Evolutionary conservation across 1,284 basidiomycete species (phyloP).

Genomic region (Cutaneotrichosporon spelunceum): DNA sequence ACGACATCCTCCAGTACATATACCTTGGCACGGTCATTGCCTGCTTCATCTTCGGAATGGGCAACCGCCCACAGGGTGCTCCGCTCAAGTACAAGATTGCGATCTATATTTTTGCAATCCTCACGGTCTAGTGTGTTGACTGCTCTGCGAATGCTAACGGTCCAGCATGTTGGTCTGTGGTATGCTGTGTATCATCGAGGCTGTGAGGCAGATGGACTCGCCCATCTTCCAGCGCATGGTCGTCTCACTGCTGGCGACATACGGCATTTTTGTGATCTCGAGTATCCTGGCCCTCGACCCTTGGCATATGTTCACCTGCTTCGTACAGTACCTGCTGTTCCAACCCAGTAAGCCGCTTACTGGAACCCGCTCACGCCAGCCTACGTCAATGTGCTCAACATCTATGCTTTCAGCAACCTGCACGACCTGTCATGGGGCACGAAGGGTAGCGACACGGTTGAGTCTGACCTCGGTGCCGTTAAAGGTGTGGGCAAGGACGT

Average conservation of each 20-base stretch:
- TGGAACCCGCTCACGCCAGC: constrained; percentile 15
- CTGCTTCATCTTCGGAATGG: constrained; percentile 93
- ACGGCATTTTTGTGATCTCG: constrained; percentile 75
- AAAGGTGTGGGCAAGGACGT: constrained; percentile 64
- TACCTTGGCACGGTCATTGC: constrained; percentile 80
- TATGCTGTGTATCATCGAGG: constrained; percentile 68
- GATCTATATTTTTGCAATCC: constrained; percentile 68
- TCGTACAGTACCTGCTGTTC: constrained; percentile 77
- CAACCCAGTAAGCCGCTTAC: constrained; percentile 52
- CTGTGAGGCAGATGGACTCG: constrained; percentile 60
- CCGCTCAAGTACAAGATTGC: constrained; percentile 81
- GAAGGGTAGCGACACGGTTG: constrained; percentile 66
- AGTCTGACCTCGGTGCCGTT: constrained; percentile 74
- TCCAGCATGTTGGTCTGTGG: constrained; percentile 59
- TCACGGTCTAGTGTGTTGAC: constrained; percentile 66
- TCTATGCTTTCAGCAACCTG: constrained; percentile 58
- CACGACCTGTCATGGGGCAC: constrained; percentile 75
- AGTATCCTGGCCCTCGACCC: constrained; percentile 69
- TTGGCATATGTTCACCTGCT: constrained; percentile 76
- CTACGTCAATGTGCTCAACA: constrained; percentile 26
- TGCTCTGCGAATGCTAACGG: background rate
- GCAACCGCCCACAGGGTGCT: constrained; percentile 84
- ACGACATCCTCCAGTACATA: constrained; percentile 61
- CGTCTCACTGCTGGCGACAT: constrained; percentile 61
- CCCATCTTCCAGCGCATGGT: constrained; percentile 60